Evolutionary conservation across 768 basidiomycete genomes (phyloP).

Genomic region (Rhizopogon roseolus): DNA sequence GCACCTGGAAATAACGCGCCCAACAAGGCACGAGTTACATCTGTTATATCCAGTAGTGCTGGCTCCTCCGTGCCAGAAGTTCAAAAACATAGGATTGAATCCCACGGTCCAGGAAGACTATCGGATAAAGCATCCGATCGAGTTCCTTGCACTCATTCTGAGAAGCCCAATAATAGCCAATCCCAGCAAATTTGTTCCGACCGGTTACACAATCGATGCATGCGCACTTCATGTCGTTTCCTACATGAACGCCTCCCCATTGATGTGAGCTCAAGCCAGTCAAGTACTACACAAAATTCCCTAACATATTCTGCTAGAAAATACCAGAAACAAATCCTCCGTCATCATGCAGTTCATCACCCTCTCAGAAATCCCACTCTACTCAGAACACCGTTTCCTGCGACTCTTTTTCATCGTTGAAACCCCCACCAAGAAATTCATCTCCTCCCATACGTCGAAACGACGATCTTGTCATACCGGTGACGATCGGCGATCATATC

Average conservation of each 20-base stretch:
- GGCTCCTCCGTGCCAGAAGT: too few relatives aligned
- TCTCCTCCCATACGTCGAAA: not conserved
- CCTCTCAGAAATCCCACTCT: not conserved
- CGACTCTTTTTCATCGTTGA: not conserved
- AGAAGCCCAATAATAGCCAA: not conserved
- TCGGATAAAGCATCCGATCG: too few relatives aligned
- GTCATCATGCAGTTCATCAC: too few relatives aligned
- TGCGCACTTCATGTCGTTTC: fast-evolving
- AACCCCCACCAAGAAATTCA: not conserved
- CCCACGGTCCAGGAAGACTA: too few relatives aligned
- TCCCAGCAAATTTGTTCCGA: not conserved
- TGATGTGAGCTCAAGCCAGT: not conserved
- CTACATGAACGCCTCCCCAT: not conserved
- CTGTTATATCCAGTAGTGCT: too few relatives aligned
- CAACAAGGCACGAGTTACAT: too few relatives aligned
- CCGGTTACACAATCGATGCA: not conserved
- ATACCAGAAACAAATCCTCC: not conserved
- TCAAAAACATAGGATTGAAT: too few relatives aligned
- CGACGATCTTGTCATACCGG: not conserved
- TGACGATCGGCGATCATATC: conserved; percentile 49
- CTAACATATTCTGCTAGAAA: not conserved
- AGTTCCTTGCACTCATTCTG: not conserved
- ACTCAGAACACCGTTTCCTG: not conserved
- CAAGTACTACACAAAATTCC: not conserved
- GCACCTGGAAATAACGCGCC: not conserved